Conservation (phyloP, 441 rosid genomes). For the Croton setiger region DNA sequence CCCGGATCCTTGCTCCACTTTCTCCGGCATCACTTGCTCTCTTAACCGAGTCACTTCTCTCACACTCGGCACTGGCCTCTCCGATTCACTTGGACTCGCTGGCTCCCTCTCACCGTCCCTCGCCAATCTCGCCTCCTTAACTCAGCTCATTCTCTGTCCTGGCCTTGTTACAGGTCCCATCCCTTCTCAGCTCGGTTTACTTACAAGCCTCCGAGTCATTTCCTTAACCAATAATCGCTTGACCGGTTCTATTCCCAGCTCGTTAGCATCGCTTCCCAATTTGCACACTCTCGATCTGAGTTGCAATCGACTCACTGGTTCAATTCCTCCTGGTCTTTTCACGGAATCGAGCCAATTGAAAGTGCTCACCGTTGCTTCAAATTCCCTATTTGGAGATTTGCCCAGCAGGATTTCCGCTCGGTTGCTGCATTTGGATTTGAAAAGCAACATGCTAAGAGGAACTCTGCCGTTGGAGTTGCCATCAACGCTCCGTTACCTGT, state of each 20-base stretch:
- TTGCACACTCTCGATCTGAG: slow-evolving; percentile 81
- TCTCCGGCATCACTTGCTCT: slow-evolving; percentile 66
- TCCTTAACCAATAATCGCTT: slow-evolving; percentile 68
- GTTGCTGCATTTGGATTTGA: slow-evolving; percentile 63
- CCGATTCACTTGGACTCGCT: slow-evolving; percentile 42
- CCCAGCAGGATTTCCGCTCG: slow-evolving; percentile 30
- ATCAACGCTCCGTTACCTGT: slow-evolving; percentile 59
- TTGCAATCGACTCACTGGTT: slow-evolving; percentile 64
- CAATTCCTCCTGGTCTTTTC: slow-evolving; percentile 41
- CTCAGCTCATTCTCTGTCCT: slow-evolving; percentile 63
- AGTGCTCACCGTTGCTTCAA: slow-evolving; percentile 52
- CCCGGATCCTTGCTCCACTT: slow-evolving; percentile 69
- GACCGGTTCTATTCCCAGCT: slow-evolving; percentile 57
- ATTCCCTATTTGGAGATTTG: slow-evolving; percentile 43
- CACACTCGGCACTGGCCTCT: slow-evolving; percentile 54
- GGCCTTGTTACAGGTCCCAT: slow-evolving; percentile 77
- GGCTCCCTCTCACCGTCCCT: slow-evolving; percentile 66
- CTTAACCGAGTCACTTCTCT: slow-evolving; percentile 44
- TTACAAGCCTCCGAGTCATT: slow-evolving; percentile 55
- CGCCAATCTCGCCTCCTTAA: slow-evolving; percentile 49
- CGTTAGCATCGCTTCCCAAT: slow-evolving; percentile 40
- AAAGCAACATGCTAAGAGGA: slow-evolving; percentile 49
- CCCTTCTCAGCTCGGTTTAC: slow-evolving; percentile 48
- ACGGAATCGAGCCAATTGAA: slow-evolving; percentile 34
- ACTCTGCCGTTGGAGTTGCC: slow-evolving; percentile 46